Evolutionary conservation across 1,284 basidiomycete species (phyloP), one percentile per base, ranked within the genome.

Genomic region (Apiotrichum brassicae): DNA sequence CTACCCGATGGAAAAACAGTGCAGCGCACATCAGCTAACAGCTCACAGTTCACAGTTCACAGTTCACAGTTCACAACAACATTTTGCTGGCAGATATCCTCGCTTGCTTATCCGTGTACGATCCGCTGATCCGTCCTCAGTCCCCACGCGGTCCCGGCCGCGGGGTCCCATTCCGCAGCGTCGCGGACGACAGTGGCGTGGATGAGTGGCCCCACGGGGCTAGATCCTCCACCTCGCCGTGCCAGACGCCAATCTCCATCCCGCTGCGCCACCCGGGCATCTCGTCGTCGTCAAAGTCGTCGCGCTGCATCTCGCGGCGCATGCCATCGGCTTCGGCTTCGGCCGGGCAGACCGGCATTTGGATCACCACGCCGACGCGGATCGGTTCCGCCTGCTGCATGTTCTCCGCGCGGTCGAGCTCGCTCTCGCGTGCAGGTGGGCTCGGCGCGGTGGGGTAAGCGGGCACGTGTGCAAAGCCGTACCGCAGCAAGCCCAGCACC

Each of bases 201-300:
- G n/a, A n/a, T n/a, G n/a, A n/a, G n/a, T n/a, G n/a, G n/a, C n/a
- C n/a, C n/a, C n/a, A n/a, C n/a, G n/a, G n/a, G n/a, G n/a, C n/a
- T n/a, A n/a, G n/a, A n/a, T n/a, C n/a, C n/a, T n/a, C n/a, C n/a
- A n/a, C n/a, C n/a, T n/a, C n/a, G n/a, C 67, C 68, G 46, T 68
- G 60, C 68, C 68, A 70, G 6, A 70, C 54, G 16, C 64, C 68
- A 22, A 70, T 24, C 54, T 68, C 68, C 66, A 70, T 68, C n/a
- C 68, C 65, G 4, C 45, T 52, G 35, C 62, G 58, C 68, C 68
- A 70, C 3, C 60, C 67, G 2, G 56, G 53, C 34, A 43, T 14
- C 28, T 30, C 48, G 38, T 68, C 65, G 6, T 65, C 65, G 12
- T 57, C 61, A 28, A 8, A 7, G 1, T n/a, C 28, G 14, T 34